Conservation (phyloP, 2,329 filamentous ascomycete species). For the Dactylellina haptotyla region DNA sequence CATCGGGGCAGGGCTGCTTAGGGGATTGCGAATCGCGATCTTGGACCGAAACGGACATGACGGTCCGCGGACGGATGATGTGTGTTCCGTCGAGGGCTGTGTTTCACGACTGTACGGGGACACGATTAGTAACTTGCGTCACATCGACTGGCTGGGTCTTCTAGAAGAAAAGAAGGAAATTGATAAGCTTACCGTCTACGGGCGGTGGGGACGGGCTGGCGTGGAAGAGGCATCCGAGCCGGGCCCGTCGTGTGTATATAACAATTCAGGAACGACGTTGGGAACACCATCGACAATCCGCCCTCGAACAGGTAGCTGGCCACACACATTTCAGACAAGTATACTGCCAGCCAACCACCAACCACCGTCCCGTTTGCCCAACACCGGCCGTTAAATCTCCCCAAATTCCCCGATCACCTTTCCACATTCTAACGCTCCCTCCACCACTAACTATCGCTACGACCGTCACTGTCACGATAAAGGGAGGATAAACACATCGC, state of each 20-base stretch:
- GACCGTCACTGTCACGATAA: too few relatives aligned
- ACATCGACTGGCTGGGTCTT: not conserved
- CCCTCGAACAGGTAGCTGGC: too few relatives aligned
- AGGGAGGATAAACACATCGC: too few relatives aligned
- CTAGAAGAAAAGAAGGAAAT: too few relatives aligned
- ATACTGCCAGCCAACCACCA: not conserved
- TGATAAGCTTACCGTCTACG: slow-evolving; percentile 6
- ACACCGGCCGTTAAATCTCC: slow-evolving; percentile 16
- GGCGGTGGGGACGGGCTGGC: not conserved
- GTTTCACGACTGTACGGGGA: not conserved
- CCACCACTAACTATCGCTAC: not conserved
- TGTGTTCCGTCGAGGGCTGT: not conserved
- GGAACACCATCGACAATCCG: not conserved
- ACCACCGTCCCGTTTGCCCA: too few relatives aligned
- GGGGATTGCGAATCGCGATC: slow-evolving; percentile 6
- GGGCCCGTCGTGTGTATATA: not conserved
- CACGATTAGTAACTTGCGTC: not conserved
- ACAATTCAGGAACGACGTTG: slow-evolving; percentile 3
- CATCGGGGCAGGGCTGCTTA: not conserved
- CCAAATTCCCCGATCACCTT: slow-evolving; percentile 14
- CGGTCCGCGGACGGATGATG: not conserved
- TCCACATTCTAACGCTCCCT: not conserved
- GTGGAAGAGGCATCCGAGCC: not conserved
- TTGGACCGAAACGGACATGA: too few relatives aligned
- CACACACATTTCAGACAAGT: not conserved